These are phyloP conservation scores for Aspergillus transmontanensis DNA, from an alignment of 2,329 filamentous ascomycete genomes.

Conservation along the genomic window DNA sequence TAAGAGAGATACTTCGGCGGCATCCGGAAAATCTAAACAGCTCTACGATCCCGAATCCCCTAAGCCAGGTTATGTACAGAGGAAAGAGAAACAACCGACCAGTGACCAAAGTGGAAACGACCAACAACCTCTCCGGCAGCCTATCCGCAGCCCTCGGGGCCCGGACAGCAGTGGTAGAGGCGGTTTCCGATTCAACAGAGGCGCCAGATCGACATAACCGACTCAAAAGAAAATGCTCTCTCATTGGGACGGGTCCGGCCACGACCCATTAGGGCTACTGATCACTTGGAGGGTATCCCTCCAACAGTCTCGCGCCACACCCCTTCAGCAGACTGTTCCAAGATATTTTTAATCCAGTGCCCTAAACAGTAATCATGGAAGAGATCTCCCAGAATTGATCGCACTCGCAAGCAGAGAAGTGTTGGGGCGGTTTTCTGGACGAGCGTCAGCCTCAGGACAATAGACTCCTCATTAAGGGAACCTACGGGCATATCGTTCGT, in stretches of 20 bases:
- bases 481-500: conserved; percentile 63
- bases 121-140: conserved; percentile 51
- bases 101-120: conserved; percentile 44
- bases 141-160: conserved; percentile 73
- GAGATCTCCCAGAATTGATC: conserved; percentile 58
- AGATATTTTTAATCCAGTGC: background rate
- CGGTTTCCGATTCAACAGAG: conserved; percentile 75
- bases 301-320: background rate
- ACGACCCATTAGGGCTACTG: background rate
- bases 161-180: conserved; percentile 76
- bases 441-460: conserved; percentile 16
- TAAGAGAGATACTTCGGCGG: conserved; percentile 45
- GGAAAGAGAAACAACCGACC: conserved; percentile 40
- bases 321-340: background rate
- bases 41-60: conserved; percentile 78
- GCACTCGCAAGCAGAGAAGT: conserved; percentile 62
- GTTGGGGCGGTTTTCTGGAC: conserved; percentile 60
- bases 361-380: conserved; percentile 45
- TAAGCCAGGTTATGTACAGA: conserved; percentile 52
- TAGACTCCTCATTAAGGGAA: conserved; percentile 15
- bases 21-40: conserved; percentile 52
- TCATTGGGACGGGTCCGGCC: background rate
- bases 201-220: conserved; percentile 48
- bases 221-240: conserved; percentile 5
- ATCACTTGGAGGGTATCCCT: background rate